Conservation (phyloP, 2,329 filamentous ascomycete species). For the Alternaria sp. region DNA sequence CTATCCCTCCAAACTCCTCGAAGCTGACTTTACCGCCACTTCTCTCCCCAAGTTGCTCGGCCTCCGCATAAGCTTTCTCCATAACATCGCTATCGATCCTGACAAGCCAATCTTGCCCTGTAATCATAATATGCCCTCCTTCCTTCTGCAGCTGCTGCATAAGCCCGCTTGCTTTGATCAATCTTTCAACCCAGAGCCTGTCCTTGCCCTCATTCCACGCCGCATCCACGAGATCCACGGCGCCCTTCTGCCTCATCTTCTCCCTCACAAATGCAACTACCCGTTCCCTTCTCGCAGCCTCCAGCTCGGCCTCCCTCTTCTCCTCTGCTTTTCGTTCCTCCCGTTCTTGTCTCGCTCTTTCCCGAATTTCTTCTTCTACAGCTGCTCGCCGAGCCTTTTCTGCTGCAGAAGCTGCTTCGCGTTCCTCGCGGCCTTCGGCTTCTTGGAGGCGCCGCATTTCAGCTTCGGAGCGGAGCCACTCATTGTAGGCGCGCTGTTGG, state of each 20-base stretch:
- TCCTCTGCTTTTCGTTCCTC: constrained; percentile 51
- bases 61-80: constrained; percentile 51
- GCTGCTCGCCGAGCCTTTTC: constrained; percentile 49
- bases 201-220: constrained; percentile 54
- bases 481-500: constrained; percentile 57
- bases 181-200: constrained; percentile 54
- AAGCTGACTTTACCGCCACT: constrained; percentile 48
- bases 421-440: constrained; percentile 55
- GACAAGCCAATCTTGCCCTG: constrained; percentile 56
- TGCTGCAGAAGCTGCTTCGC: constrained; percentile 56
- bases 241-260: constrained; percentile 30
- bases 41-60: constrained; percentile 36
- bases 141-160: constrained; percentile 39
- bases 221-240: constrained; percentile 52
- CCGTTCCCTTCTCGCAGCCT: constrained; percentile 41
- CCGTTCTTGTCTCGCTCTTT: constrained; percentile 51
- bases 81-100: constrained; percentile 52
- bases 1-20: constrained; percentile 49
- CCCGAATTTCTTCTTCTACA: constrained; percentile 55
- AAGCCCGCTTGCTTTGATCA: constrained; percentile 55
- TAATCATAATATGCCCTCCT: constrained; percentile 51
- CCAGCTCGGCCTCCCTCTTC: constrained; percentile 50
- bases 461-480: constrained; percentile 59
- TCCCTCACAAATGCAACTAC: constrained; percentile 43
- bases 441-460: constrained; percentile 56